Percentiles rank a stretch among this genome's conserved stretches.
phyloP scores from a whole-genome alignment of 306 rosid genomes.

The Pachyrhizus erosus region DNA sequence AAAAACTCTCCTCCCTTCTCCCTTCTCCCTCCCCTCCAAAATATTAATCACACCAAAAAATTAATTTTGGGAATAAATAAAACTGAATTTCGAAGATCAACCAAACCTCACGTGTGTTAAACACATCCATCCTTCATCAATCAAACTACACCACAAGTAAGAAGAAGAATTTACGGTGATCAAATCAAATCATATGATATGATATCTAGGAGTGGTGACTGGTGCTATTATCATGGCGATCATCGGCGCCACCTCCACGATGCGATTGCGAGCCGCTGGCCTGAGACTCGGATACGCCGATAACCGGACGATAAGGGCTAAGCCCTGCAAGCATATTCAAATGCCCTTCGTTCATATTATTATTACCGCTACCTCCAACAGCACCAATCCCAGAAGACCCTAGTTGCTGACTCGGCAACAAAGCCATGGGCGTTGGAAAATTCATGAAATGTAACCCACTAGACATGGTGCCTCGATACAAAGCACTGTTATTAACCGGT shows the following conservation, averaged over 20 bases:
- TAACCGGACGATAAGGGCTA: constrained; percentile 67
- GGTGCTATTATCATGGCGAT: constrained; percentile 60
- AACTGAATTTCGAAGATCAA: constrained; percentile 59
- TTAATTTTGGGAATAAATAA: constrained; percentile 41
- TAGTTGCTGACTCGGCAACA: constrained; percentile 74
- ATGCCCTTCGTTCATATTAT: constrained; percentile 54
- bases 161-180: constrained; percentile 39
- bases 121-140: neutral
- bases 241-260: constrained; percentile 46
- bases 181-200: neutral
- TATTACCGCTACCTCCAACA: constrained; percentile 21
- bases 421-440: constrained; percentile 72
- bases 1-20: constrained; percentile 33
- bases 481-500: constrained; percentile 51
- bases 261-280: constrained; percentile 78
- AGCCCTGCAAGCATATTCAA: constrained; percentile 78
- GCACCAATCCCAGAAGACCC: constrained; percentile 35
- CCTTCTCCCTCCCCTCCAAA: constrained; percentile 39
- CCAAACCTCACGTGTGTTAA: constrained; percentile 80
- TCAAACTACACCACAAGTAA: constrained; percentile 69
- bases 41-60: constrained; percentile 74
- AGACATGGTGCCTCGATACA: constrained; percentile 73
- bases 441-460: constrained; percentile 96
- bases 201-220: constrained; percentile 61
- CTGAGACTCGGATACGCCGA: constrained; percentile 60